Evolutionary conservation across 2,329 filamentous ascomycete species (phyloP).

Genomic region (Bipolaris zeicola): DNA sequence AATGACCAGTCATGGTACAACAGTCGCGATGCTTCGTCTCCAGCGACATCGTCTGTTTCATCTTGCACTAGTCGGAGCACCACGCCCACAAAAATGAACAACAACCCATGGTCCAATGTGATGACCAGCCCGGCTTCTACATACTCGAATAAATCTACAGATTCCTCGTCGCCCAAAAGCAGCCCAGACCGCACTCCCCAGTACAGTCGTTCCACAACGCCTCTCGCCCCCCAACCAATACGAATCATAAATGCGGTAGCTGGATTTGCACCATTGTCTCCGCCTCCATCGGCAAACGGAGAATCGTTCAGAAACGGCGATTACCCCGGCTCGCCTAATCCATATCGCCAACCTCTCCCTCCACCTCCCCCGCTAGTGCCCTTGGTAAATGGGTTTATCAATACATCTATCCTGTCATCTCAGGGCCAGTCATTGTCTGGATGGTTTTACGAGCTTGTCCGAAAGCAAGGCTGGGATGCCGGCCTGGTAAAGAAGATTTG

Average conservation of each 20-base stretch:
- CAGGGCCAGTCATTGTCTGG: constrained; percentile 47
- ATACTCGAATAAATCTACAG: constrained; percentile 38
- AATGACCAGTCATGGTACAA: constrained; percentile 46
- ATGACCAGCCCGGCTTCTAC: constrained; percentile 41
- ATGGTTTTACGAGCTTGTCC: constrained; percentile 45
- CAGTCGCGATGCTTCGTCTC: constrained; percentile 43
- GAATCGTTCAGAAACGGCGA: constrained; percentile 39
- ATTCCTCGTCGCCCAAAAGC: constrained; percentile 42
- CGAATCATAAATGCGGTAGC: constrained; percentile 40
- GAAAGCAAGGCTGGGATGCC: constrained; percentile 45
- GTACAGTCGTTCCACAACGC: constrained; percentile 47
- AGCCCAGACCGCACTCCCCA: constrained; percentile 47
- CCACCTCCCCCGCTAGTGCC: constrained; percentile 33
- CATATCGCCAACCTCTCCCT: constrained; percentile 39
- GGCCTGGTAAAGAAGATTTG: constrained; percentile 44
- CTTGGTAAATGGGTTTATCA: constrained; percentile 46
- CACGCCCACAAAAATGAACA: constrained; percentile 45
- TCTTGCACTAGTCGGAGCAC: constrained; percentile 46
- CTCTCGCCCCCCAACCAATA: constrained; percentile 46
- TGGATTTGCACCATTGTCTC: constrained; percentile 45
- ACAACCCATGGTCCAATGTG: constrained; percentile 48
- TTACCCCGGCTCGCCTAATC: constrained; percentile 42
- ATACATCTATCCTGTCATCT: constrained; percentile 41
- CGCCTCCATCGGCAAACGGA: constrained; percentile 35
- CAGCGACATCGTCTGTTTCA: constrained; percentile 48